Conservation (phyloP, 2,329 filamentous ascomycete genomes). For the Raffaelea ambrosiae region DNA sequence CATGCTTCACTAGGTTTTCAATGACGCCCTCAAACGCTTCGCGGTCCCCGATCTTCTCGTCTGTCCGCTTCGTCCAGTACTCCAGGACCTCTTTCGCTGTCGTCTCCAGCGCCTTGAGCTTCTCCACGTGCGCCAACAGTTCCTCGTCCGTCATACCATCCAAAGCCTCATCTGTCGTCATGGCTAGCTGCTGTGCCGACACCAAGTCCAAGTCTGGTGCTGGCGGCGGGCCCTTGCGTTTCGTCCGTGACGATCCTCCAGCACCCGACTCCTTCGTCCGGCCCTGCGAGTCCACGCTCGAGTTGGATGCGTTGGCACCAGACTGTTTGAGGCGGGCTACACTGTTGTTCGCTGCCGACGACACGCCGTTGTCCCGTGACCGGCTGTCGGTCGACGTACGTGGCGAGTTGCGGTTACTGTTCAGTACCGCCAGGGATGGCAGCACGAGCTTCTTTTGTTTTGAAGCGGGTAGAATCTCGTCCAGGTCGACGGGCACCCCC, state of each 20-base stretch:
- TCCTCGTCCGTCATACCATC: constrained; percentile 71
- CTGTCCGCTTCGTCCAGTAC: constrained; percentile 80
- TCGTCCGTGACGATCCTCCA: constrained; percentile 23
- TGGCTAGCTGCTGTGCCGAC: constrained; percentile 67
- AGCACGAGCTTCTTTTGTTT: constrained; percentile 97
- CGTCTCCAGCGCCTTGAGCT: constrained; percentile 60
- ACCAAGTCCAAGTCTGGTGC: constrained; percentile 73
- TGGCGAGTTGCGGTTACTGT: constrained; percentile 32
- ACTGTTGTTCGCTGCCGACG: constrained; percentile 11
- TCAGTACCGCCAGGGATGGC: constrained; percentile 56
- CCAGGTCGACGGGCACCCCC: constrained; percentile 89
- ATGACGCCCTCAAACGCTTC: constrained; percentile 95
- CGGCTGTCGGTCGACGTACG: constrained; percentile 47
- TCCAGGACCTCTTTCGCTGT: constrained; percentile 69
- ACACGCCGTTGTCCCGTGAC: constrained; percentile 22
- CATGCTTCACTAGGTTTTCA: constrained; percentile 90
- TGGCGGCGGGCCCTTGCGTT: constrained; percentile 51
- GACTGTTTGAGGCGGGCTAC: constrained; percentile 25
- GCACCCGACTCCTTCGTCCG: constrained; percentile 35
- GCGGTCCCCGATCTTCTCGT: constrained; percentile 81
- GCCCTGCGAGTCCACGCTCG: constrained; percentile 51
- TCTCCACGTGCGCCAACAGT: constrained; percentile 60
- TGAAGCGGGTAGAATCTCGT: constrained; percentile 92
- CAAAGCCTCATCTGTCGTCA: constrained; percentile 76
- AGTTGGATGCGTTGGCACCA: constrained; percentile 45